A percentile compares a stretch with the other conserved stretches of the same genome.
These are phyloP conservation scores for Carex myosuroides DNA, from an alignment of 176 grass and related monocot genomes.

Conservation along the genomic window DNA sequence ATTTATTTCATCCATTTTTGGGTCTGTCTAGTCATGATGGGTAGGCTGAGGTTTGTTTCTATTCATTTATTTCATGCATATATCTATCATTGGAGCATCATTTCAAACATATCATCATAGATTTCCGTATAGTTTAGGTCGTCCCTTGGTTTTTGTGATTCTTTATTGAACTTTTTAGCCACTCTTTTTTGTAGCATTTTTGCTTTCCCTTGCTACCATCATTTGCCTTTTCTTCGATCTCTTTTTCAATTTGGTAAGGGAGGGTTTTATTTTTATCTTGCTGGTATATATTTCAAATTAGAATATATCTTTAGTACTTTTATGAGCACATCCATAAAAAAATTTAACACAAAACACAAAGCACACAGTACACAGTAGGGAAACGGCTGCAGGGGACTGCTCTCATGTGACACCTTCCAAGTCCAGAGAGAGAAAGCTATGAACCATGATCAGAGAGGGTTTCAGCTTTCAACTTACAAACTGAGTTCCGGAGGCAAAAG, in stretches of 20 bases:
- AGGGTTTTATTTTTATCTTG: conserved; percentile 53
- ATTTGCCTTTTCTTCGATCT: conserved; percentile 10
- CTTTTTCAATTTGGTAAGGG: conserved; percentile 52
- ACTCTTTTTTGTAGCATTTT: conserved; percentile 20
- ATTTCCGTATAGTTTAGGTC: conserved; percentile 30
- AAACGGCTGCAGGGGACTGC: conserved; percentile 23
- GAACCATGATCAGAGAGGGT: conserved; percentile 15
- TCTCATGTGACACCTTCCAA: conserved; percentile 41
- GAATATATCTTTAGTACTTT: not conserved
- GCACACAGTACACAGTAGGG: not conserved
- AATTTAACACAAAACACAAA: conserved; percentile 20
- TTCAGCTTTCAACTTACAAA: conserved; percentile 16
- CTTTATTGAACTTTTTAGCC: conserved; percentile 22
- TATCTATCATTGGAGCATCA: conserved; percentile 41
- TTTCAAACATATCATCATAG: conserved; percentile 41
- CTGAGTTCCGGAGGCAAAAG: conserved; percentile 19
- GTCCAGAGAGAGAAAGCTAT: conserved; percentile 22
- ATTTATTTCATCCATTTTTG: conserved; percentile 23
- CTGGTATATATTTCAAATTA: conserved; percentile 25
- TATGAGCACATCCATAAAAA: not conserved
- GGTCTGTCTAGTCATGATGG: conserved; percentile 19
- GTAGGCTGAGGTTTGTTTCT: conserved; percentile 12
- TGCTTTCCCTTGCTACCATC: conserved; percentile 22
- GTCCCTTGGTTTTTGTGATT: conserved; percentile 10
- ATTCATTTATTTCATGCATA: conserved; percentile 16